Base-by-base conservation (phyloP, 2,329 filamentous ascomycete genomes). In the Orbilia oligospora region DNA sequence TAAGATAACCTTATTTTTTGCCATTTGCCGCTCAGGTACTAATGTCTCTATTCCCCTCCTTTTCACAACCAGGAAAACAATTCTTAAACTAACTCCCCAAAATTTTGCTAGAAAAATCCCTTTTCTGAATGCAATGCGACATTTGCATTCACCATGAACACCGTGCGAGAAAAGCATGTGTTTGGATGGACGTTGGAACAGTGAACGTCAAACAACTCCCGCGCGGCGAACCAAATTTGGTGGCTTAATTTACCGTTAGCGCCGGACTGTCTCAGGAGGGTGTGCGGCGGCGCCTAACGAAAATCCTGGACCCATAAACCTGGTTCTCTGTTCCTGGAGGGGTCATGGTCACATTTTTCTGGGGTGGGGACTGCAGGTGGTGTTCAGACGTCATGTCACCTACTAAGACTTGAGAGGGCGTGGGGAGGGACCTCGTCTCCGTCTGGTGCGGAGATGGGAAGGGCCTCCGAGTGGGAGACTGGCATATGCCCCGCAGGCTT, bases 211-310 rank as follows among this genome's bases (percentile, higher is more conserved):
- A 78, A 78, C 75, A 72, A 68, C 48, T 78, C 68, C 63, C 68
- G 75, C 75, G 75, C 75, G 75, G 75, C 46, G 68, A 49, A 46
- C 68, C 68, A 72, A 65, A 72, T 53, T 49, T 22, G 68, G 75
- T 78, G 75, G 44, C 46, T 63, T 56, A 56, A 66, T 55, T 72
- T 69, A 68, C n/a, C 53, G 44, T 78, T 78, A 78, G 75, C 75
- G 75, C 75, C 75, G 63, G 63, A 6, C 22, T 71, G 75, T 78
- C 68, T 78, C 68, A 78, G 75, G 73, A 78, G 75, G 75, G 75
- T 78, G 75, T 78, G 75, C 75, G 68, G 63, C 75, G 75, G 75
- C 75, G 75, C 67, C 75, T 78, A 78, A 69, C 75, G 75, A 69
- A 67, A 75, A 75, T 58, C 66, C 64, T 33, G 44, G 51, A 68